Evolutionary conservation across 179 eudicot genomes (phyloP), one percentile per base, ranked within the genome.

Genomic region (Patellifolia procumbens): DNA sequence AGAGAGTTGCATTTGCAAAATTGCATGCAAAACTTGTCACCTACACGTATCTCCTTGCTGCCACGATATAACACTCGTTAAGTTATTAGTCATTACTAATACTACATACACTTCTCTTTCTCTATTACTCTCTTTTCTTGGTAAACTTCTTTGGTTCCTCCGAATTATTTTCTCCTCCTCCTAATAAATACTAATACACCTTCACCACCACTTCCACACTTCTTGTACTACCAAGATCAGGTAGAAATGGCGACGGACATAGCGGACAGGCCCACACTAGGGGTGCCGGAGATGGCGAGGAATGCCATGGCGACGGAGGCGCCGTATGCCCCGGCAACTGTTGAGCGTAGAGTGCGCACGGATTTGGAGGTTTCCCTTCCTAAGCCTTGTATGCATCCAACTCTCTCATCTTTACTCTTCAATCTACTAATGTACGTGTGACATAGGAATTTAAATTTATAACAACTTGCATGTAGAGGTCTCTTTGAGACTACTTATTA

Each of bases 371-470:
- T 80, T 17, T 74, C 85, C 12, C 83, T 92, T 66, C 93, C 89
- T 37, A 92, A 92, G 83, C 97, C 97, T 11, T 92, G 97, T 91
- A 68, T 82, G 91, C 56, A n/a, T 11, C 68, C 2, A 4, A 73
- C 5, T 56, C n/a, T 60, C 10, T 53, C 24, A 26, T 9, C 13
- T 19, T 26, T 34, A 13, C 37, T 39, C 9, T 37, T 37, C 4
- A 4, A 34, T 58, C 31, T 58, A 11, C n/a, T 51, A 42, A 42
- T 42, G 4, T 42, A 42, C 9, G 34, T 19, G 11, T n/a, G n/a
- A n/a, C n/a, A n/a, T n/a, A n/a, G n/a, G n/a, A n/a, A n/a, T n/a
- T n/a, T n/a, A n/a, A n/a, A n/a, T n/a, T n/a, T n/a, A n/a, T n/a
- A n/a, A n/a, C n/a, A n/a, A n/a, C n/a, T n/a, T n/a, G n/a, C n/a